Evolutionary conservation across 805 yeast species (phyloP).

Genomic region (Sugiyamaella boreocaroliniensis): DNA sequence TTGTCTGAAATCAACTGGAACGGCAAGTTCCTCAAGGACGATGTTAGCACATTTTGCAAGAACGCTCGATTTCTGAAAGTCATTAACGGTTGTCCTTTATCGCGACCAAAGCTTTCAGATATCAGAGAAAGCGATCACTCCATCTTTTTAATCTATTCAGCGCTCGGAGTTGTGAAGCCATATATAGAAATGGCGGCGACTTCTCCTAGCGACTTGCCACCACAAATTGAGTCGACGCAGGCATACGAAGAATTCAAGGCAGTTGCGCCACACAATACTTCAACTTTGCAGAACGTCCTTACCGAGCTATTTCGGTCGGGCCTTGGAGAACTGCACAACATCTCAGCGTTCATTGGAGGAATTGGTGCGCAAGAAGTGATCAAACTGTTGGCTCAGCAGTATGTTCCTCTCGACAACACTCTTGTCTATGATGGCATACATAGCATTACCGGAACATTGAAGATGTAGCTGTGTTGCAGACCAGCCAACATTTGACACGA

Average conservation of each 20-base stretch:
- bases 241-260: background rate
- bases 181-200: background rate
- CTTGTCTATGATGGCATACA: constrained; percentile 67
- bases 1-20: background rate
- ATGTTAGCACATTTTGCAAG: constrained; percentile 48
- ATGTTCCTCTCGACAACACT: constrained; percentile 66
- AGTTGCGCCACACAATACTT: background rate
- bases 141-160: background rate
- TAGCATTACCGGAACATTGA: constrained; percentile 33
- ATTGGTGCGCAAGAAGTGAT: constrained; percentile 77
- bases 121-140: background rate
- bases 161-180: background rate
- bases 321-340: constrained; percentile 48
- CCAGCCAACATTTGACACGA: too few relatives aligned
- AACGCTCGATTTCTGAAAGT: constrained; percentile 50
- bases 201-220: background rate
- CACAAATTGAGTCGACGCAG: background rate
- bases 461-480: constrained; percentile 4
- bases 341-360: constrained; percentile 73
- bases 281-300: constrained; percentile 12
- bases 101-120: background rate
- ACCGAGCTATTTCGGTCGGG: constrained; percentile 25
- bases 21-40: constrained; percentile 36
- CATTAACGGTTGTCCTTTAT: constrained; percentile 37
- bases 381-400: constrained; percentile 71